Base-by-base conservation (phyloP, 192 early-diverging fungal genomes). In the Coemansia sp. region DNA sequence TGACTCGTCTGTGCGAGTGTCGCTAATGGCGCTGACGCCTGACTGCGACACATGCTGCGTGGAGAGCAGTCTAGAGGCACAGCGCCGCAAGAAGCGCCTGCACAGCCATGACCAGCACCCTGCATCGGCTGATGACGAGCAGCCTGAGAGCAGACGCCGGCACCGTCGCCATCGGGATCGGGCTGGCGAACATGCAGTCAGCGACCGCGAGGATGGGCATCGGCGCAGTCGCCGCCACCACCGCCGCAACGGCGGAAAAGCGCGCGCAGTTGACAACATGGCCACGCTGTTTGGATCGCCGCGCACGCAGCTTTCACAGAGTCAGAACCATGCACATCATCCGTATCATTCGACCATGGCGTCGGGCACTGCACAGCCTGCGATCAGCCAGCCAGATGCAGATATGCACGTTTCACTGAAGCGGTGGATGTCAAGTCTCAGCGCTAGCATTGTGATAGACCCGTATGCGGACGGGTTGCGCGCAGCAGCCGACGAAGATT, bases 1-100 rank as follows among this genome's bases (percentile, higher is more conserved):
- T 14, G 69, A 72, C 48, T 22, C 73, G 0, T 65, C 64, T 17
- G 78, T 75, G 42, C 73, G 73, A 20, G 78, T 81, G 3, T 63
- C 63, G 12, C 52, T 81, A 36, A 75, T 81, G 78, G 78, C 78
- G 4, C 31, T 81, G 25, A 60, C 78, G 17, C 78, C 78, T 1
- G 73, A 72, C 31, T 81, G 78, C 52, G 73, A 75, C 26, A 44
- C 56, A 11, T 81, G 78, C n/a, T 61, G 62, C 20, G 34, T 23
- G 3, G 56, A 75, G 44, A 59, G 25, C 37, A 65, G 19, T 20
- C n/a, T 63, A 12, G 73, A 70, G 36, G 52, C 66, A 17, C 69
- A 59, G 38, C 49, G 40, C 36, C 69, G 74, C 60, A 70, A 64
- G 46, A 57, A 76, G 60, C 74, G 74, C 1, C 64, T 66, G 37